Evolutionary conservation across 1,139 yeast genomes (phyloP).

Genomic region (Zygosaccharomyces sapae): DNA sequence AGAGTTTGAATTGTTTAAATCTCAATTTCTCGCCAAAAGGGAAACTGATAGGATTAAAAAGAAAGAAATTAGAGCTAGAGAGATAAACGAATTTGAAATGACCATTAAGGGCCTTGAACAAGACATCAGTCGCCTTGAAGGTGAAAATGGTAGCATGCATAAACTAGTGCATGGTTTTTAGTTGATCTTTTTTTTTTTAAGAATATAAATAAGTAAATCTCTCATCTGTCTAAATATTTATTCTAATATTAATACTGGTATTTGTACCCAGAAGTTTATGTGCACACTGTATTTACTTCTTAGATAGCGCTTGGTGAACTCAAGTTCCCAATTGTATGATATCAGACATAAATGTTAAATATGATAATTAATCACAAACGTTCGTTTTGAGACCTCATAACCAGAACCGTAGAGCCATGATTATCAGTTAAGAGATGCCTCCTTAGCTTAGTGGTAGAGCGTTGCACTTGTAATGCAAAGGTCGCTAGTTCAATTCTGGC

Average conservation of each 20-base stretch:
- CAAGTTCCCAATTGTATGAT: too few species aligned
- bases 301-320: too few species aligned
- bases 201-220: neutral
- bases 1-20: conserved; percentile 33
- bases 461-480: conserved; percentile 95
- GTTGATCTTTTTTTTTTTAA: neutral
- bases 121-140: conserved; percentile 33
- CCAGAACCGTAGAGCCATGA: too few species aligned
- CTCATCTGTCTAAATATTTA: neutral
- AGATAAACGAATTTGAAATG: conserved; percentile 31
- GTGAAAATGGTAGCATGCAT: conserved; percentile 28
- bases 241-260: neutral
- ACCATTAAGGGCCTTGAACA: conserved; percentile 34
- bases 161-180: conserved; percentile 14
- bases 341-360: too few species aligned
- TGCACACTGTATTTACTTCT: too few species aligned
- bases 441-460: conserved; percentile 92
- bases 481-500: conserved; percentile 95
- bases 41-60: conserved; percentile 34
- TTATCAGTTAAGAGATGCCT: conserved; percentile 16
- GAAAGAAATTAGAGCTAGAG: conserved; percentile 24
- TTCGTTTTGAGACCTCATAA: too few species aligned
- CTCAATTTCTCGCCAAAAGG: conserved; percentile 26
- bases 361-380: too few species aligned
- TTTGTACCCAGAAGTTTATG: too few species aligned